A percentile compares a stretch with the other conserved stretches of the same genome.
Conservation (phyloP, 768 basidiomycete species). For the Calocera cornea region DNA sequence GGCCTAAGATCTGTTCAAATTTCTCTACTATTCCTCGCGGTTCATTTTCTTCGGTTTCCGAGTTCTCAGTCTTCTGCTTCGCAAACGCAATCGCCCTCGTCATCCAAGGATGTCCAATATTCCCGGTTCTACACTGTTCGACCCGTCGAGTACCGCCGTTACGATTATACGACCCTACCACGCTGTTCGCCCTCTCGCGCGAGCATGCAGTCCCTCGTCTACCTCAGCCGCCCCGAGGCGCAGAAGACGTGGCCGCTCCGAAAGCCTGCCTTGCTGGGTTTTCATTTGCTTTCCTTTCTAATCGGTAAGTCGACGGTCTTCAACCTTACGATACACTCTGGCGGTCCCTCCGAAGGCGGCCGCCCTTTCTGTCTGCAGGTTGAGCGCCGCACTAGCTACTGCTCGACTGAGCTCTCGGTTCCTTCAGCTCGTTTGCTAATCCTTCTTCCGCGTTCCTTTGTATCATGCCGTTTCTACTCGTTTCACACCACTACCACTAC, state of each 20-base stretch:
- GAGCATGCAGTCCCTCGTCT: neutral
- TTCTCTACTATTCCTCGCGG: neutral
- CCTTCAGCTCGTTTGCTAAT: neutral
- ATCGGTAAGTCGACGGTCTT: neutral
- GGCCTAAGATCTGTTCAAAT: neutral
- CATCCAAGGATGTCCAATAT: constrained; percentile 5
- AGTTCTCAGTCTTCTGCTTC: neutral
- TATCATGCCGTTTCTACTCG: constrained; percentile 1
- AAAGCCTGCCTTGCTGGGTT: neutral
- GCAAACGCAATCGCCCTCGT: constrained; percentile 1
- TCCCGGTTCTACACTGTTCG: neutral
- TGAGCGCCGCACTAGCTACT: neutral
- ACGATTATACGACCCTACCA: neutral
- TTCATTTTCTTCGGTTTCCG: neutral
- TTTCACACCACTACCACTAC: neutral
- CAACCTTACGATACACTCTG: neutral
- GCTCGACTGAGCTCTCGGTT: constrained; percentile 5
- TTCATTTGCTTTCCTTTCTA: neutral
- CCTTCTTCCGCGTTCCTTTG: neutral
- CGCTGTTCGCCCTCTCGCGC: neutral
- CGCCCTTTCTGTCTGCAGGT: neutral
- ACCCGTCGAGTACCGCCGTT: neutral
- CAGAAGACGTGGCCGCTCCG: neutral
- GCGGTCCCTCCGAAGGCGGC: neutral
- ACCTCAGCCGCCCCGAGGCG: neutral